Evolutionary conservation across 164 flowering plant species (phyloP).

Genomic region (Umbellularia californica): DNA sequence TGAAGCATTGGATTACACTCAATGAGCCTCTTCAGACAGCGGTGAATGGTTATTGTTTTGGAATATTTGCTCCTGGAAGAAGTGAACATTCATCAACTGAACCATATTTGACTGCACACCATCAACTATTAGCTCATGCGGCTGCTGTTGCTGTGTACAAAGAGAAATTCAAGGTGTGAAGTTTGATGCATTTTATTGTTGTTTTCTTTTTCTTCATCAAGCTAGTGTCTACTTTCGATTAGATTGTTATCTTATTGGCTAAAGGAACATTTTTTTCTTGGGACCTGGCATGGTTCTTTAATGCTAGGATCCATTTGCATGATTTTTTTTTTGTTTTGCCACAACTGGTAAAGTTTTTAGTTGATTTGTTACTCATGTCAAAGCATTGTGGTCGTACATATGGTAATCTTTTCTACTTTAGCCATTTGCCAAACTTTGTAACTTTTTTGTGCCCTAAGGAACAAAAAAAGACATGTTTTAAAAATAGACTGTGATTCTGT

Average conservation of each 20-base stretch:
- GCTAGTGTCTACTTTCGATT: background rate
- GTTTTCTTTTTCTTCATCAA: background rate
- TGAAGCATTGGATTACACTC: slow-evolving; percentile 80
- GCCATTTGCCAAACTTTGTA: background rate
- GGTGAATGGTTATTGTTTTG: slow-evolving; percentile 66
- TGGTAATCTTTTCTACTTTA: background rate
- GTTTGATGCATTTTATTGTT: background rate
- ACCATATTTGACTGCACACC: slow-evolving; percentile 78
- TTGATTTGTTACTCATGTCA: background rate
- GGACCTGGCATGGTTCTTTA: background rate
- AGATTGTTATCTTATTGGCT: background rate
- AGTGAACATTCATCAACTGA: slow-evolving; percentile 48
- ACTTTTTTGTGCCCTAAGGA: background rate
- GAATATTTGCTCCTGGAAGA: slow-evolving; percentile 90
- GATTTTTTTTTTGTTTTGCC: background rate
- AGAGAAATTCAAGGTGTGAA: slow-evolving; percentile 64
- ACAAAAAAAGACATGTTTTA: background rate
- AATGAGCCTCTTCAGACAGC: slow-evolving; percentile 93
- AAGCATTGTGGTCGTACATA: background rate
- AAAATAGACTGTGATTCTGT: background rate
- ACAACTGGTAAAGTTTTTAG: background rate
- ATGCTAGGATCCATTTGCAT: background rate
- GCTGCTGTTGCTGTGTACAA: slow-evolving; percentile 66
- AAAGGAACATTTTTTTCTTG: background rate
- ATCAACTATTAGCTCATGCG: slow-evolving; percentile 87